Percentiles rank a stretch among this genome's conserved stretches.
Evolutionary conservation across 306 rosid genomes (phyloP).

Genomic region (Corylus heterophylla): DNA sequence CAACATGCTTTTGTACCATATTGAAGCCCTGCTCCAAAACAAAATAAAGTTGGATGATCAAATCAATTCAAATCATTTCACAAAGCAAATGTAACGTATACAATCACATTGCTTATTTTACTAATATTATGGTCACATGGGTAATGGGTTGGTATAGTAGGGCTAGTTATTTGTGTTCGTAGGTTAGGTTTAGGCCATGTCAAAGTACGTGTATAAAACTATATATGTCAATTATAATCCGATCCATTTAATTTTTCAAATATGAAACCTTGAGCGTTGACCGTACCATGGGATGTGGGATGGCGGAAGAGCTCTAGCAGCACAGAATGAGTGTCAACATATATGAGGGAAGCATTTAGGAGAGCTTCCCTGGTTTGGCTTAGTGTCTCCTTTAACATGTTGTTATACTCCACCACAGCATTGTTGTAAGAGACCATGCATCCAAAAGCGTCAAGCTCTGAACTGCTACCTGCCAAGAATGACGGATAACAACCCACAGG

Average conservation of each 20-base stretch:
- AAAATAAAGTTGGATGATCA: not conserved
- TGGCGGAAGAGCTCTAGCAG: conserved; percentile 62
- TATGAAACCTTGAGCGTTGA: not conserved
- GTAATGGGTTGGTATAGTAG: no score
- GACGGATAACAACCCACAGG: conserved; percentile 89
- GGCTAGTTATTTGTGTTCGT: no score
- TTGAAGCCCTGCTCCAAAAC: conserved; percentile 48
- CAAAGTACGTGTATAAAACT: no score
- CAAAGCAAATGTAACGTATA: not conserved
- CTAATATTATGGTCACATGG: no score
- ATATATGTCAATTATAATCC: no score
- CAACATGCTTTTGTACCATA: conserved; percentile 85
- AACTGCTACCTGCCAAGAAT: conserved; percentile 38
- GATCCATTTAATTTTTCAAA: no score
- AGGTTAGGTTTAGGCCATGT: no score
- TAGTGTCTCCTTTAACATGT: conserved; percentile 44
- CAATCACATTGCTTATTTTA: no score
- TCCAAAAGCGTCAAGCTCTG: conserved; percentile 71
- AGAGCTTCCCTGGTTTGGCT: conserved; percentile 43
- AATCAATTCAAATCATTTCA: not conserved
- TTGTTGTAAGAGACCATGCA: conserved; percentile 66
- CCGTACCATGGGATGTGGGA: conserved; percentile 59
- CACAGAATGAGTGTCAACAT: conserved; percentile 60
- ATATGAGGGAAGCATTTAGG: conserved; percentile 53
- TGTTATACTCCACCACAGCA: conserved; percentile 62